phyloP scores from a whole-genome alignment of 2,329 filamentous ascomycete species.

The Monascus ruber region DNA sequence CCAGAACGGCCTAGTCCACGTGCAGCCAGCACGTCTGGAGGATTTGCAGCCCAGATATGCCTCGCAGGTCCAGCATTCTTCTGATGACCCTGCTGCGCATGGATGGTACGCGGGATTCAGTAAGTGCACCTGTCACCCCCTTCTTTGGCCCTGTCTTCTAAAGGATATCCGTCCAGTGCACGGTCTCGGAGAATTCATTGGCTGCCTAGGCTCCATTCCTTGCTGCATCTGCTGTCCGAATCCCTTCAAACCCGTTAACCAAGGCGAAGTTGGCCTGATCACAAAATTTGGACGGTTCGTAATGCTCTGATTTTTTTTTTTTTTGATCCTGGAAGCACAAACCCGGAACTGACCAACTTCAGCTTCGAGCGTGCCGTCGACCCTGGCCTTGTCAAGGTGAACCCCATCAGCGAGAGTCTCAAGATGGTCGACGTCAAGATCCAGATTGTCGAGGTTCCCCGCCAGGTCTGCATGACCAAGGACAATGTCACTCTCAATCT shows the following conservation, averaged over 20 bases:
- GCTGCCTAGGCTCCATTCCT: conserved; percentile 73
- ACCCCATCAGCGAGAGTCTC: conserved; percentile 81
- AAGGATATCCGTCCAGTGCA: conserved; percentile 44
- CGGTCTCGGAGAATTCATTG: conserved; percentile 59
- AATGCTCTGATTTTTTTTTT: not conserved
- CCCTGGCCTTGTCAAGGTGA: conserved; percentile 93
- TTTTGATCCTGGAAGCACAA: not conserved
- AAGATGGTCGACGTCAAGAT: conserved; percentile 98
- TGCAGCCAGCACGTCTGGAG: conserved; percentile 68
- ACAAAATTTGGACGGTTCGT: conserved; percentile 70
- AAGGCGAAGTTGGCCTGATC: conserved; percentile 90
- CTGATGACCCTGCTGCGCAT: conserved; percentile 57
- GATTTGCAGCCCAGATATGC: conserved; percentile 81
- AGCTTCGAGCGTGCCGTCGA: conserved; percentile 88
- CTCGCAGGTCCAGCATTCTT: conserved; percentile 45
- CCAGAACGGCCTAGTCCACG: conserved; percentile 47
- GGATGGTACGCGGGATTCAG: conserved; percentile 88
- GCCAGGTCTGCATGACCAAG: conserved; percentile 98
- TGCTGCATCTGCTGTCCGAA: conserved; percentile 91
- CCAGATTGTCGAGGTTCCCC: conserved; percentile 89
- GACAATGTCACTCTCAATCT: conserved; percentile 93
- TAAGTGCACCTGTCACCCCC: conserved; percentile 32
- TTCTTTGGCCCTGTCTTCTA: conserved; percentile 3
- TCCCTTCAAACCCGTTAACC: conserved; percentile 82
- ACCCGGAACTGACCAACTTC: conserved; percentile 14